Evolutionary conservation across 805 yeast species (phyloP).

Genomic region (Kluyveromyces aestuarii): DNA sequence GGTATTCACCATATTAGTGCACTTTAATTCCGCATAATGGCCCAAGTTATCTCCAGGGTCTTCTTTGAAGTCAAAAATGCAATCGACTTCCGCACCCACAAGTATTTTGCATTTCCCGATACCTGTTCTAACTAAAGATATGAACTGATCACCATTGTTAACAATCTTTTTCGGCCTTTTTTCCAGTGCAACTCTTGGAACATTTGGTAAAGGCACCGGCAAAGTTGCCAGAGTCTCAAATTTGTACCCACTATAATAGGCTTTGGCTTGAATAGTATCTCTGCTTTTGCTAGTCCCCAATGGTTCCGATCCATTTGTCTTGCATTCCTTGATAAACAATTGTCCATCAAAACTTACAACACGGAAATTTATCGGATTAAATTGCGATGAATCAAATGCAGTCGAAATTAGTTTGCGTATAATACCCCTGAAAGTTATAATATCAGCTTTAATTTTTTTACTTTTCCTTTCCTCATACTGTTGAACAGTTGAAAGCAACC

Average conservation of each 20-base stretch:
- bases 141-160: slow-evolving; percentile 66
- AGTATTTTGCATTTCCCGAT: slow-evolving; percentile 62
- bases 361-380: slow-evolving; percentile 48
- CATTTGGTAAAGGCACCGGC: slow-evolving; percentile 64
- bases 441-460: slow-evolving; percentile 44
- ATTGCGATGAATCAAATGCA: slow-evolving; percentile 44
- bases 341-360: slow-evolving; percentile 69
- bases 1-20: slow-evolving; percentile 46
- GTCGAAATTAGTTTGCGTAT: slow-evolving; percentile 54
- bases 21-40: slow-evolving; percentile 83
- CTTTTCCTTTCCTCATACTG: slow-evolving; percentile 41
- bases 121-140: slow-evolving; percentile 76
- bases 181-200: slow-evolving; percentile 60
- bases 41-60: slow-evolving; percentile 40
- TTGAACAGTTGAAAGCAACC: slow-evolving; percentile 47
- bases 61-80: slow-evolving; percentile 69
- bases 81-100: slow-evolving; percentile 87
- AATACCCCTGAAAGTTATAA: slow-evolving; percentile 79
- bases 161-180: slow-evolving; percentile 50
- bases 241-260: slow-evolving; percentile 62
- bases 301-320: slow-evolving; percentile 35
- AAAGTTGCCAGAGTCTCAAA: slow-evolving; percentile 76
- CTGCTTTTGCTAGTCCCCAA: slow-evolving; percentile 19
- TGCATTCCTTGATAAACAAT: slow-evolving; percentile 46
- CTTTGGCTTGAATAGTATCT: slow-evolving; percentile 22